Evolutionary conservation across 2,329 filamentous ascomycete genomes (phyloP), one percentile per base, ranked within the genome.

Genomic region (Arthroderma uncinatum): DNA sequence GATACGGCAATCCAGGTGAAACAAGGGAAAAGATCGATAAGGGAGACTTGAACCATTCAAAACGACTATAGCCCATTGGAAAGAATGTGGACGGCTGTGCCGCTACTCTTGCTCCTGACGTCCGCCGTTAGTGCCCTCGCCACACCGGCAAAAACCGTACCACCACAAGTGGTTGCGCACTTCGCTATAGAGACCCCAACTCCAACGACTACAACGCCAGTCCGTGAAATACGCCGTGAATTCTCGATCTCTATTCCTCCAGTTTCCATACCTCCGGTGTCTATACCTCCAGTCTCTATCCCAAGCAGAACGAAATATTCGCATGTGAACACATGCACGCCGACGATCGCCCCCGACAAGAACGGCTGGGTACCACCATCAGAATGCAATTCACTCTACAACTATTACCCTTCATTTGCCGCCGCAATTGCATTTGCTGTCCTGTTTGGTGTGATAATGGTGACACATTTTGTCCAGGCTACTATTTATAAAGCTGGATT

Each of bases 351-450:
- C 2, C 64, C 64, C 2, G 64, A 63, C 54, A 61, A 63, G n/a
- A 61, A 65, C 58, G 64, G 64, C 52, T 64, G 59, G 39, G 62
- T 65, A 1, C 63, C 63, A 1, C 33, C 61, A 12, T 50, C 53
- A 6, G 57, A 60, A 33, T 64, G 61, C 39, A 55, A 62, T 74
- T 71, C 61, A 68, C 70, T 34, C 72, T 72, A 2, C 73, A 69
- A 30, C 19, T 63, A 62, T 50, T 63, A 60, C 23, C 60, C 60
- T 9, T 59, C 58, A 1, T 57, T 63, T 21, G 55, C 36, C 19
- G 60, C 60, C 19, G 58, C 61, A 21, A 44, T 61, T 19, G 47
- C 57, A 4, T 63, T 62, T 40, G 33, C 58, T 10, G 54, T 48
- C 2, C 4, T 62, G 4, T 60, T 60, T 36, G 57, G 56, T 6